These are phyloP conservation scores for Chrysoporthe deuterocubensis DNA, from an alignment of 2,329 filamentous ascomycete genomes.

Conservation along the genomic window DNA sequence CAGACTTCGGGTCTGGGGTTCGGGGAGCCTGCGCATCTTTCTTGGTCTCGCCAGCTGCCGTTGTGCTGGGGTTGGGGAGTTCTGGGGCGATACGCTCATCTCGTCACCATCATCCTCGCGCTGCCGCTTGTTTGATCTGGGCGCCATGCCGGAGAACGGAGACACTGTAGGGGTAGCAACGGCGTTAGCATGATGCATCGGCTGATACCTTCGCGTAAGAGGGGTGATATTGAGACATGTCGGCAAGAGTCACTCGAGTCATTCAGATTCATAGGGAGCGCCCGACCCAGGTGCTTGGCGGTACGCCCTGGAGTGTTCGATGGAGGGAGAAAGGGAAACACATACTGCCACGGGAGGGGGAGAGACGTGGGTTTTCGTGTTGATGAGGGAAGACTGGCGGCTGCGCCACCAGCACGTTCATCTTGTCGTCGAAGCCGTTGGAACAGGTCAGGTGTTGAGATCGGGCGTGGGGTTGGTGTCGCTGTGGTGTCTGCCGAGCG, in stretches of 20 bases:
- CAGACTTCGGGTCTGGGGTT: constrained; percentile 37
- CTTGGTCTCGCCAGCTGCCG: constrained; percentile 69
- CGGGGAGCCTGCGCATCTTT: constrained; percentile 64
- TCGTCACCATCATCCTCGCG: constrained; percentile 82
- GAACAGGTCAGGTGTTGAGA: not conserved
- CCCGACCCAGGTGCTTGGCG: not conserved
- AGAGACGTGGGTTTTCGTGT: constrained; percentile 59
- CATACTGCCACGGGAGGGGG: constrained; percentile 61
- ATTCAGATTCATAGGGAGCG: constrained; percentile 10
- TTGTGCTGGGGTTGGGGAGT: constrained; percentile 75
- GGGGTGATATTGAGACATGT: not conserved
- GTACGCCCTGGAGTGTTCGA: not conserved
- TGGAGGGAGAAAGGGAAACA: constrained; percentile 30
- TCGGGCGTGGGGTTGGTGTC: constrained; percentile 1
- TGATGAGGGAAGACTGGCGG: constrained; percentile 63
- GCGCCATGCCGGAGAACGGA: constrained; percentile 58
- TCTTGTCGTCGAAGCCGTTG: constrained; percentile 38
- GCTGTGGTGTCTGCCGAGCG: not conserved
- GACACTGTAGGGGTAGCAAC: constrained; percentile 42
- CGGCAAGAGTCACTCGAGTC: constrained; percentile 14
- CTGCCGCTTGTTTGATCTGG: constrained; percentile 74
- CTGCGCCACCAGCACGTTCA: constrained; percentile 68
- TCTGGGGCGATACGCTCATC: constrained; percentile 87
- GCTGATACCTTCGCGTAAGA: not conserved
- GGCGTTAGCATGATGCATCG: constrained; percentile 22